A percentile compares a stretch with the other conserved stretches of the same genome.
Evolutionary conservation across 2,329 filamentous ascomycete species (phyloP).

Genomic region (Fusarium avenaceum): DNA sequence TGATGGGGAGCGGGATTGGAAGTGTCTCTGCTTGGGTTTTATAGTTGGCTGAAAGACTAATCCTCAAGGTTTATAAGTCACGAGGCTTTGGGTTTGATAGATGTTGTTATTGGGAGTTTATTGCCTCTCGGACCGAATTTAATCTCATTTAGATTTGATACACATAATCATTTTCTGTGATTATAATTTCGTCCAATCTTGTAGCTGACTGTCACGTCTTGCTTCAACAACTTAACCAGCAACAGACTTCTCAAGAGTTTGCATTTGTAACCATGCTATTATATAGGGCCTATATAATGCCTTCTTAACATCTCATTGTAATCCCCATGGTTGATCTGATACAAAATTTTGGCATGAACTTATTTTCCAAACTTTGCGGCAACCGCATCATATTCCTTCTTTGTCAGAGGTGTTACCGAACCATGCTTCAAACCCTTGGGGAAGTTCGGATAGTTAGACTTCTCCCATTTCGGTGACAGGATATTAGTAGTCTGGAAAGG

Average conservation of each 20-base stretch:
- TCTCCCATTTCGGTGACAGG: conserved; percentile 47
- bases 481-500: conserved; percentile 61
- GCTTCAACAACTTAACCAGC: too few species aligned
- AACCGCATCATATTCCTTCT: conserved; percentile 56
- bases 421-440: conserved; percentile 63
- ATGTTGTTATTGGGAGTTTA: not conserved
- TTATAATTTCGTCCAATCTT: too few species aligned
- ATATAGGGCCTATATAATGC: too few species aligned
- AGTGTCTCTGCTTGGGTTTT: not conserved
- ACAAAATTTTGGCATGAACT: rapidly evolving
- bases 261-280: too few species aligned
- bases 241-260: too few species aligned
- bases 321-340: not conserved
- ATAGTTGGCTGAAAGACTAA: not conserved
- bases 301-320: not conserved
- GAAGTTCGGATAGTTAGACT: conserved; percentile 55
- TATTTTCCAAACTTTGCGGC: conserved; percentile 27
- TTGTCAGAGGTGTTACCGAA: conserved; percentile 60
- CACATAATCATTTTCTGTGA: too few species aligned
- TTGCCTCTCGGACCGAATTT: too few species aligned
- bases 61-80: not conserved
- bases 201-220: too few species aligned
- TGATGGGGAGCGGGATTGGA: not conserved
- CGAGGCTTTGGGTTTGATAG: too few species aligned
- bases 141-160: too few species aligned